phyloP scores from a whole-genome alignment of 352 stramenopile genomes.

The Pythium phragmitis region DNA sequence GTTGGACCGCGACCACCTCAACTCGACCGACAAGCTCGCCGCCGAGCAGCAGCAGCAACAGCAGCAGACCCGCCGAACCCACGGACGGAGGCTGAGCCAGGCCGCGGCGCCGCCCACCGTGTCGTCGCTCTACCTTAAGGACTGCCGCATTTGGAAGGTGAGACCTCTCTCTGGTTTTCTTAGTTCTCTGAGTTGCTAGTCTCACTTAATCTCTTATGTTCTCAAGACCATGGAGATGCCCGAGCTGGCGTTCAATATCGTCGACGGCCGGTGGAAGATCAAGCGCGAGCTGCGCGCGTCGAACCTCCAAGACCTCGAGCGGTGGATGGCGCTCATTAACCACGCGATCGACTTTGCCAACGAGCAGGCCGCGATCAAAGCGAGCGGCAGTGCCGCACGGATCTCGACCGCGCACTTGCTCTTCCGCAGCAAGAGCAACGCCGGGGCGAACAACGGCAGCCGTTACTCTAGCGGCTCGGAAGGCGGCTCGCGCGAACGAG shows the following conservation, averaged over 20 bases:
- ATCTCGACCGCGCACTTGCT: constrained; percentile 3
- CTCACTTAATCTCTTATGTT: neutral
- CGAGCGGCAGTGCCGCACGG: constrained; percentile 1
- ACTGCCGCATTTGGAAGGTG: constrained; percentile 80
- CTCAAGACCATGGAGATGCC: constrained; percentile 76
- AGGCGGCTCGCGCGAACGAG: constrained; percentile 2
- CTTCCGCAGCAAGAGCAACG: constrained; percentile 3
- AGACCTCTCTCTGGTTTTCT: neutral
- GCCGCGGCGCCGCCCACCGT: constrained; percentile 29
- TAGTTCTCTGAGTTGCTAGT: neutral
- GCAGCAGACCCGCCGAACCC: constrained; percentile 6
- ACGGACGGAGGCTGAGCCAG: constrained; percentile 15
- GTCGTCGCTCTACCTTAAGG: constrained; percentile 61
- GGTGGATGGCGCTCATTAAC: constrained; percentile 75
- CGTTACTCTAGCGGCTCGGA: constrained; percentile 12
- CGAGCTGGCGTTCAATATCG: constrained; percentile 73
- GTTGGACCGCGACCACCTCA: constrained; percentile 65
- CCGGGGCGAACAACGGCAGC: constrained; percentile 32
- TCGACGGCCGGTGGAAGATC: constrained; percentile 81
- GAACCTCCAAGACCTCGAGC: constrained; percentile 55
- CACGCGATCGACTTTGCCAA: constrained; percentile 79
- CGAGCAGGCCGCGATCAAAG: constrained; percentile 27
- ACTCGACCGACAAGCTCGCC: constrained; percentile 49
- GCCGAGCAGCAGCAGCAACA: constrained; percentile 29
- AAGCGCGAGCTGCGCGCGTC: constrained; percentile 72